phyloP scores from a whole-genome alignment of 768 basidiomycete genomes.

The Tephrocybe sp. region DNA sequence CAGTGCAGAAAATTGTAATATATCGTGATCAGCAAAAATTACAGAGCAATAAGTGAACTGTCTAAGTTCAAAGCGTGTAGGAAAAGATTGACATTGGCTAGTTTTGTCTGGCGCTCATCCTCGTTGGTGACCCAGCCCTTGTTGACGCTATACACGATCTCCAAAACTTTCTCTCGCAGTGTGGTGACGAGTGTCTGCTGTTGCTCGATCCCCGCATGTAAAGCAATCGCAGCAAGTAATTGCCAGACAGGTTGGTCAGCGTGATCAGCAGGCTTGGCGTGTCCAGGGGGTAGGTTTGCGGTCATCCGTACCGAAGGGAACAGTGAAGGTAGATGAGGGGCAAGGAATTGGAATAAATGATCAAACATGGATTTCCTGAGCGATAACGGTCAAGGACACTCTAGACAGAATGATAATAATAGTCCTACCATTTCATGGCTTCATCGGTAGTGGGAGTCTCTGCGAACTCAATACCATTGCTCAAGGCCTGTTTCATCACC shows the following conservation, averaged over 20 bases:
- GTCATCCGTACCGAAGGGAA: conserved; percentile 88
- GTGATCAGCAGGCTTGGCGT: conserved; percentile 50
- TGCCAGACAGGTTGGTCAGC: conserved; percentile 95
- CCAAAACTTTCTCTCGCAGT: conserved; percentile 90
- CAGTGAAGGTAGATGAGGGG: conserved; percentile 72
- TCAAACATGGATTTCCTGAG: conserved; percentile 86
- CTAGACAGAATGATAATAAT: not conserved
- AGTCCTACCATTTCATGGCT: conserved; percentile 64
- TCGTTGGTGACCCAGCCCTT: conserved; percentile 74
- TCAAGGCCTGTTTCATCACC: conserved; percentile 76
- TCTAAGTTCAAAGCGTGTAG: conserved; percentile 74
- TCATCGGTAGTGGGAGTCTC: conserved; percentile 72
- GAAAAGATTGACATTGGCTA: conserved; percentile 93
- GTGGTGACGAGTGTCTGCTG: conserved; percentile 85
- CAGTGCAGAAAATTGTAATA: not conserved
- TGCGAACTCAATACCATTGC: conserved; percentile 47
- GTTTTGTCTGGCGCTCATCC: conserved; percentile 72
- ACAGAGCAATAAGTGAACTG: conserved; percentile 69
- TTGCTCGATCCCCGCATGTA: conserved; percentile 82
- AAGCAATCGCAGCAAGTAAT: conserved; percentile 86
- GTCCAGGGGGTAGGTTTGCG: conserved; percentile 33
- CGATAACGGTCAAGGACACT: conserved; percentile 12
- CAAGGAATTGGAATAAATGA: conserved; percentile 78
- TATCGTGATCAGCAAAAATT: conserved; percentile 23
- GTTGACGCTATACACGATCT: conserved; percentile 80